Evolutionary conservation across 1,284 basidiomycete species (phyloP).

Genomic region (Sporisorium graminicola): DNA sequence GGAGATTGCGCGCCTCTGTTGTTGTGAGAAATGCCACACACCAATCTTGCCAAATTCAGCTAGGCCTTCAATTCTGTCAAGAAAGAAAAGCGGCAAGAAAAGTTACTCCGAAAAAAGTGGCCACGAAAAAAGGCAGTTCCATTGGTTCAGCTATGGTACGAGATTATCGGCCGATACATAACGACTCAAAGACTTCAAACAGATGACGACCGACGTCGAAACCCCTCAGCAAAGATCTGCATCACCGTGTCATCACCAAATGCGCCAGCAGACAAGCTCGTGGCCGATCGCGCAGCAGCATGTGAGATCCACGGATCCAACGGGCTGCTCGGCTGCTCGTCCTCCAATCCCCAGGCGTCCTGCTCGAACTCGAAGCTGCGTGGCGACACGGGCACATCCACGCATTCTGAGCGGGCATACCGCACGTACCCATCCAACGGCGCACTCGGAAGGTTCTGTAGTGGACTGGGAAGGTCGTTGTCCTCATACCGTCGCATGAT

Average conservation of each 20-base stretch:
- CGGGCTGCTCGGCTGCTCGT: slow-evolving; percentile 21
- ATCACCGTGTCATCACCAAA: slow-evolving; percentile 24
- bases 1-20: slow-evolving; percentile 9
- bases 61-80: no score
- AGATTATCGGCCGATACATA: background rate
- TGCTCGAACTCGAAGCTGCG: slow-evolving; percentile 18
- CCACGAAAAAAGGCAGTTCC: background rate
- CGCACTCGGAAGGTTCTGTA: background rate
- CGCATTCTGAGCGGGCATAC: slow-evolving; percentile 3
- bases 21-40: slow-evolving; percentile 15
- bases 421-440: slow-evolving; percentile 1
- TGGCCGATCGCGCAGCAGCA: background rate
- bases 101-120: background rate
- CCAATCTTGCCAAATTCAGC: background rate
- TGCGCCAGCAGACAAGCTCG: background rate
- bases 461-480: background rate
- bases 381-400: slow-evolving; percentile 44
- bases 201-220: slow-evolving; percentile 13
- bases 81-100: background rate
- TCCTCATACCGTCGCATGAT: slow-evolving; percentile 25
- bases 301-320: slow-evolving; percentile 33
- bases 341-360: background rate
- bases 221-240: slow-evolving; percentile 31
- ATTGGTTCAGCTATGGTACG: background rate
- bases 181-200: background rate